A percentile compares a stretch with the other conserved stretches of the same genome.
Evolutionary conservation across 306 rosid genomes (phyloP).

Genomic region (Nissolia schottii): DNA sequence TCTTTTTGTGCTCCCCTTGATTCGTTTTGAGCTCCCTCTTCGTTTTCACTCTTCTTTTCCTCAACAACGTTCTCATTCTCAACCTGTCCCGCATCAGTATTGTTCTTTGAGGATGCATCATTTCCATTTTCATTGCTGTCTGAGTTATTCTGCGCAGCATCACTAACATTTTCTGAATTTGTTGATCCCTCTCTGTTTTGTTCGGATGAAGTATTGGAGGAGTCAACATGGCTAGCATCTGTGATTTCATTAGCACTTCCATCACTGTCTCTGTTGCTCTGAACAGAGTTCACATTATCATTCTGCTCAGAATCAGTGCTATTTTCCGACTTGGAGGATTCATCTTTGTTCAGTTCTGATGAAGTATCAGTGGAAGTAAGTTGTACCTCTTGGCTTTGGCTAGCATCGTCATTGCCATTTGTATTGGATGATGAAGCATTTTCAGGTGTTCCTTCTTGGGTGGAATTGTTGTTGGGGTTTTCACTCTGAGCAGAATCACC

Average conservation of each 20-base stretch:
- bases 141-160: constrained; percentile 32
- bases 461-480: constrained; percentile 20
- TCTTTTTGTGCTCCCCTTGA: constrained; percentile 23
- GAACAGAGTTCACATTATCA: constrained; percentile 25
- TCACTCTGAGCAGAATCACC: constrained; percentile 18
- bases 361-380: constrained; percentile 36
- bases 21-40: constrained; percentile 32
- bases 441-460: constrained; percentile 31
- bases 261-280: constrained; percentile 10
- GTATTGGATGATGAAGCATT: constrained; percentile 17
- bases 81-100: not conserved
- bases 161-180: constrained; percentile 34
- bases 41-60: constrained; percentile 23
- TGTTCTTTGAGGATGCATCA: constrained; percentile 10
- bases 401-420: constrained; percentile 22
- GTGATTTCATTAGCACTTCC: constrained; percentile 22
- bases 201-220: constrained; percentile 35
- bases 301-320: constrained; percentile 23
- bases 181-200: constrained; percentile 41
- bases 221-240: constrained; percentile 33
- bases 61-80: constrained; percentile 23
- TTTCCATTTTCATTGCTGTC: constrained; percentile 17
- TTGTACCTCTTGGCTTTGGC: constrained; percentile 27
- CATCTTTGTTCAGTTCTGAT: constrained; percentile 30
- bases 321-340: constrained; percentile 29